phyloP scores from a whole-genome alignment of 805 yeast genomes.

The Starmerella ratchasimensis region DNA sequence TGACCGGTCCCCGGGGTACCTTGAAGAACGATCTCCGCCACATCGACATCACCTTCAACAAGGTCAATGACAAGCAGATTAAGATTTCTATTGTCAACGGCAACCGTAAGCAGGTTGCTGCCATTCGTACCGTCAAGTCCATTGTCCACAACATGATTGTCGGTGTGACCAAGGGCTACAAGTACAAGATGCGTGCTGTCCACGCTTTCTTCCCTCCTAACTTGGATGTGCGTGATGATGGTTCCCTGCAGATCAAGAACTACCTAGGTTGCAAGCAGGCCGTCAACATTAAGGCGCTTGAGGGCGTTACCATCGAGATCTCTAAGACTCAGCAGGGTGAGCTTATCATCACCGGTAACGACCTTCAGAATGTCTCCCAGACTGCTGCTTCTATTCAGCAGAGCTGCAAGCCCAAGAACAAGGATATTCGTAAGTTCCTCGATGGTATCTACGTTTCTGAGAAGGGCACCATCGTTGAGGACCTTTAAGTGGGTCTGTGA shows the following conservation, averaged over 20 bases:
- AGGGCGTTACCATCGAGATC: conserved; percentile 77
- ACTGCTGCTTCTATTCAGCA: conserved; percentile 97
- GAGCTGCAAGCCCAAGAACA: conserved; percentile 96
- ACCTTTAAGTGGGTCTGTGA: conserved; percentile 23
- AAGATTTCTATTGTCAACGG: conserved; percentile 94
- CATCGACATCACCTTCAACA: conserved; percentile 81
- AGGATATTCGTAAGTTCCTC: conserved; percentile 99
- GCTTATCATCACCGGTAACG: conserved; percentile 84
- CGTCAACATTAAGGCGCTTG: conserved; percentile 71
- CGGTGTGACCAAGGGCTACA: conserved; percentile 98
- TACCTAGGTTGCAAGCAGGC: conserved; percentile 99
- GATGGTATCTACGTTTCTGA: conserved; percentile 99
- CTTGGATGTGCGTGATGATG: conserved; percentile 77
- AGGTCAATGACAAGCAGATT: conserved; percentile 57
- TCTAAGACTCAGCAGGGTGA: conserved; percentile 88
- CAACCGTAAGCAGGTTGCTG: conserved; percentile 99
- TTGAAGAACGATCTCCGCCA: conserved; percentile 83
- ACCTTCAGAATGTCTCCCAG: conserved; percentile 94
- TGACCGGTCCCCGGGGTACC: conserved; percentile 96
- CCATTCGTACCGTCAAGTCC: conserved; percentile 96
- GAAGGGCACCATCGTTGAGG: conserved; percentile 76
- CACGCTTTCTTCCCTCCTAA: conserved; percentile 99
- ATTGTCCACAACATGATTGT: conserved; percentile 84
- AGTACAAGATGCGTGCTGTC: conserved; percentile 99
- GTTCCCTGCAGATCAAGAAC: conserved; percentile 89